Conservation (phyloP, 108 stramenopile genomes). For the Seminavis robusta region DNA sequence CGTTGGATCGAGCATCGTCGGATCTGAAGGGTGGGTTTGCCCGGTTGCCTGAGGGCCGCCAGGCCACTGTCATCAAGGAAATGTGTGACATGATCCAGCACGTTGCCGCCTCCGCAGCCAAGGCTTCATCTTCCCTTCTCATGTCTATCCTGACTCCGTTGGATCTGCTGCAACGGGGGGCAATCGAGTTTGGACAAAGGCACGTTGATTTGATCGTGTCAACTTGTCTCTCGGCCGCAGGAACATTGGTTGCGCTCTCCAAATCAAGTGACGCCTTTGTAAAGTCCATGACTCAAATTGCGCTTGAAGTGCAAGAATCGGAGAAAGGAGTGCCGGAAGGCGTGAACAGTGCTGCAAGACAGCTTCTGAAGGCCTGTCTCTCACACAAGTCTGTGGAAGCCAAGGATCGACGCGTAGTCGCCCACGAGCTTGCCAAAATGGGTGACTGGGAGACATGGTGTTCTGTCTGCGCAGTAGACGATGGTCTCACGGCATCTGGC, state of each 20-base stretch:
- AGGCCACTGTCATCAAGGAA: background rate
- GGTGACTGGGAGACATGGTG: slow-evolving; percentile 69
- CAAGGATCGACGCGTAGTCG: slow-evolving; percentile 37
- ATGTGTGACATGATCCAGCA: no score
- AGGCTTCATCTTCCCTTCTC: slow-evolving; percentile 23
- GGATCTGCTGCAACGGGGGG: slow-evolving; percentile 31
- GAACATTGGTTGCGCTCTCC: slow-evolving; percentile 8
- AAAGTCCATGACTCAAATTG: slow-evolving; percentile 45
- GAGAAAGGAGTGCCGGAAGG: slow-evolving; percentile 13
- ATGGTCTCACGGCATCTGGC: slow-evolving; percentile 48
- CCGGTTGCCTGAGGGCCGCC: no score
- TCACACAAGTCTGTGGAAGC: slow-evolving; percentile 27
- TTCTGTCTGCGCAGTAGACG: slow-evolving; percentile 33
- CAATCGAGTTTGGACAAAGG: slow-evolving; percentile 1
- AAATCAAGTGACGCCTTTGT: slow-evolving; percentile 11
- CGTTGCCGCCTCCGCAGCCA: background rate
- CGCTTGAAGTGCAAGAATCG: slow-evolving; percentile 19
- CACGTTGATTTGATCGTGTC: slow-evolving; percentile 13
- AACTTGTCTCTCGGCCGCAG: slow-evolving; percentile 16
- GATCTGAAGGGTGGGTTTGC: no score
- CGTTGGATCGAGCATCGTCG: slow-evolving; percentile 8
- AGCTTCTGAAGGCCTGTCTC: slow-evolving; percentile 43
- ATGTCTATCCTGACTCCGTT: slow-evolving; percentile 39
- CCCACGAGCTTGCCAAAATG: slow-evolving; percentile 26
- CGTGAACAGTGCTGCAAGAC: slow-evolving; percentile 18